Base-by-base conservation (phyloP, 2,329 filamentous ascomycete species). In the Fusarium vanettenii region DNA sequence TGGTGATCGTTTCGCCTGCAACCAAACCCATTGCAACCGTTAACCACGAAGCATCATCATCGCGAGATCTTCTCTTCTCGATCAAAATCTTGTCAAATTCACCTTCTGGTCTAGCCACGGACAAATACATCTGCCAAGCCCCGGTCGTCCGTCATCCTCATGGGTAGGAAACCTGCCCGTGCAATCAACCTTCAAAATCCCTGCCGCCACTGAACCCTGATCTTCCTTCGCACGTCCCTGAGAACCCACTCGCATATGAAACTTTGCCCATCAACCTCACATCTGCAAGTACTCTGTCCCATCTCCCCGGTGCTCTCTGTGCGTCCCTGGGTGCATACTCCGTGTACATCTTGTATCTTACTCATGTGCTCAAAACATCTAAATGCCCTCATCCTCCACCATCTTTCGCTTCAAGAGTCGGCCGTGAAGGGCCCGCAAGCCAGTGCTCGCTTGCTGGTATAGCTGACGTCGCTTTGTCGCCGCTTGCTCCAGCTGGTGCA, bases 371-470 rank as follows among this genome's bases (percentile, higher is more conserved):
- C 56, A 20, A 57, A 48, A 43, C 60, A 31, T 31, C 11, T 13
- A 39, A 60, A 63, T 25, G 43, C 22, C 27, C 37, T 33, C 56
- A 25, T 62, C 52, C n/a, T 69, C 69, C 43, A 11, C 37, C 31
- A 57, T 1, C 7, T 64, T 45, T 14, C 60, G 67, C 31, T 74
- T 63, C 29, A 74, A 52, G 14, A 80, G 45, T 18, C 59, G 68
- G 10, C 68, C 65, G 10, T 79, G 76, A 8, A 80, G 57, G 25
- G 69, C 72, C 20, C 73, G 73, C n/a, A 81, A 48, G n/a, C 62
- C 75, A 1, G 69, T 70, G 0, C 68, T 76, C 3, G 72, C 79
- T 60, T 61, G 63, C 31, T 72, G 50, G 60, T 76, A 80, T 6
- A 74, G 14, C 29, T 67, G 35, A 16, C 31, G 71, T 10, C 79